Conservation (phyloP, 2,329 filamentous ascomycete species). For the Nakataea oryzae region DNA sequence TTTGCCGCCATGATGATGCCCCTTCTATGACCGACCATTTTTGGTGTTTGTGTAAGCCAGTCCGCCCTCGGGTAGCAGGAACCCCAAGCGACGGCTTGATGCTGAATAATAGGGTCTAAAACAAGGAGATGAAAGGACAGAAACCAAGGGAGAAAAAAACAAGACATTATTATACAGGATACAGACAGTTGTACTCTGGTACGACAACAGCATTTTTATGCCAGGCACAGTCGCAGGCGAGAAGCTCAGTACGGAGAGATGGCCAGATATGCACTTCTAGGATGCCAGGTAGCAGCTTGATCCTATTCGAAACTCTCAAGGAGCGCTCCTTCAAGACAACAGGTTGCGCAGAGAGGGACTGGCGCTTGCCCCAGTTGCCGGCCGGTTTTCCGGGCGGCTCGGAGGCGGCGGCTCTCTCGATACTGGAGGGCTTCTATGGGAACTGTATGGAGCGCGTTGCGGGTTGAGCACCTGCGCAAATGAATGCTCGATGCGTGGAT, state of each 20-base stretch:
- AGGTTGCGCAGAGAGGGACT: conserved; percentile 68
- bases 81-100: background rate
- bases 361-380: conserved; percentile 59
- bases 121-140: background rate
- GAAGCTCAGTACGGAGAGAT: background rate
- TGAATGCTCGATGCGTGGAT: conserved; percentile 22
- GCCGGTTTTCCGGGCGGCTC: conserved; percentile 25
- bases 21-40: background rate
- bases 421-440: conserved; percentile 26
- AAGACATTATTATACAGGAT: background rate
- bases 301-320: background rate
- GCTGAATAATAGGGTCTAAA: background rate
- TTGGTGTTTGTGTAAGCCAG: background rate
- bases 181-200: background rate
- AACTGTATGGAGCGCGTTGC: conserved; percentile 23
- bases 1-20: background rate
- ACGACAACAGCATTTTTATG: background rate
- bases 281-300: background rate
- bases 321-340: conserved; percentile 38
- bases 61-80: background rate
- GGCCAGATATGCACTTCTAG: background rate
- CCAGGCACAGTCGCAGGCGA: background rate
- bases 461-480: conserved; percentile 24
- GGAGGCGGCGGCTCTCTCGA: conserved; percentile 13
- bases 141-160: background rate